These are phyloP conservation scores for Euphorbia neoarborescens DNA, from an alignment of 441 rosid species.

Conservation along the genomic window DNA sequence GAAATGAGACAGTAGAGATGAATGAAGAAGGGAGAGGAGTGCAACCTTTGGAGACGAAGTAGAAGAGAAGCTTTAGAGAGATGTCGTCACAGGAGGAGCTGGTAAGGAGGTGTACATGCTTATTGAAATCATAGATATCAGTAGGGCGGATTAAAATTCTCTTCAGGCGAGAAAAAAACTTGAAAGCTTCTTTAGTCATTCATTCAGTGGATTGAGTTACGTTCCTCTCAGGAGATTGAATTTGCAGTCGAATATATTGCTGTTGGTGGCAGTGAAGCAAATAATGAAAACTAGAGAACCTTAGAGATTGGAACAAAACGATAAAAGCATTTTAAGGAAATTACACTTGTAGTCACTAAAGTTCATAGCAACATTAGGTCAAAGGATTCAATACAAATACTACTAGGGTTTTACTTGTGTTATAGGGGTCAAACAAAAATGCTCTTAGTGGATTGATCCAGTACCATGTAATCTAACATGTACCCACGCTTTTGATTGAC, in stretches of 20 bases:
- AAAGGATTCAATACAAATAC: too few relatives aligned
- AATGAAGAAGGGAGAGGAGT: constrained; percentile 10
- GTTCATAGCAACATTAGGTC: too few relatives aligned
- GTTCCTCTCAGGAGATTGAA: not conserved
- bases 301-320: too few relatives aligned
- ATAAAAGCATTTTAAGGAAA: too few relatives aligned
- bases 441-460: too few relatives aligned
- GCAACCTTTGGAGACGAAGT: constrained; percentile 12
- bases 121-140: constrained; percentile 2
- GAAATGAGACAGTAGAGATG: constrained; percentile 8
- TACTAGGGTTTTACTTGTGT: too few relatives aligned
- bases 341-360: too few relatives aligned
- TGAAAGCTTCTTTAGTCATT: not conserved
- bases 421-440: too few relatives aligned
- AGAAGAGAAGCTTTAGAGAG: constrained; percentile 1
- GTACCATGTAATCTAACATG: too few relatives aligned
- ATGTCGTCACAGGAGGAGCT: constrained; percentile 3
- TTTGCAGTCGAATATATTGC: not conserved
- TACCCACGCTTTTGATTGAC: too few relatives aligned
- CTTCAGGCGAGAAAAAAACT: constrained; percentile 9
- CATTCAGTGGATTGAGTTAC: not conserved
- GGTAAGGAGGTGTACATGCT: constrained; percentile 8
- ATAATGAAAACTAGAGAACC: too few relatives aligned
- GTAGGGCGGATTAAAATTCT: not conserved
- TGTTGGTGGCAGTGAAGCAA: not conserved